Conservation (phyloP, 257 asterid species). For the Salvia rosmarinus region DNA sequence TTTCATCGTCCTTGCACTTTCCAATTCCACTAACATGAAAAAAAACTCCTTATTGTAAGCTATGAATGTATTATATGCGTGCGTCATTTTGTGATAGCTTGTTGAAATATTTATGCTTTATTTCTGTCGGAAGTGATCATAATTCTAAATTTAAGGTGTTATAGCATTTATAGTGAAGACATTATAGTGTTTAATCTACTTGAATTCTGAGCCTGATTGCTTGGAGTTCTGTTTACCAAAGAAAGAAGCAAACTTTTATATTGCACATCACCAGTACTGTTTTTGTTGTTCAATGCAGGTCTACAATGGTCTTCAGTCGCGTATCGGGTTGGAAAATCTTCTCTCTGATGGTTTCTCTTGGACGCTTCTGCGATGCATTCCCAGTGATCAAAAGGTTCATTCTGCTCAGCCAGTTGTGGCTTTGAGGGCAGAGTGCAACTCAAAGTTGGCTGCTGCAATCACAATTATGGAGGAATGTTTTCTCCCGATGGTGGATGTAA, state of each 20-base stretch:
- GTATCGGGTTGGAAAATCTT: constrained; percentile 61
- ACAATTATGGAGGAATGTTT: constrained; percentile 97
- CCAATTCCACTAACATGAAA: background rate
- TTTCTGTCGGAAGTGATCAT: background rate
- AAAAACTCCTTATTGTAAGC: background rate
- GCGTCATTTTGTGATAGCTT: background rate
- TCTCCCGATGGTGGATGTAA: constrained; percentile 93
- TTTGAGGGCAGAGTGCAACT: constrained; percentile 89
- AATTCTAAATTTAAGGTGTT: constrained; percentile 1
- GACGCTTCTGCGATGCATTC: constrained; percentile 85
- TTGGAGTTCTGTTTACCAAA: constrained; percentile 26
- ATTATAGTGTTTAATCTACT: constrained; percentile 12
- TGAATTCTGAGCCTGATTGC: constrained; percentile 23
- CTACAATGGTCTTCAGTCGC: constrained; percentile 72
- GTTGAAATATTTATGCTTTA: background rate
- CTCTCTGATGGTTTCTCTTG: constrained; percentile 75
- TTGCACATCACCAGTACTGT: background rate
- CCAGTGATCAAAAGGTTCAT: constrained; percentile 74
- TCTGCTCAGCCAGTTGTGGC: constrained; percentile 63
- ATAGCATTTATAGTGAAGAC: constrained; percentile 3
- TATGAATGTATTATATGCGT: constrained; percentile 1
- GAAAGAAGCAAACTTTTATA: constrained; percentile 20
- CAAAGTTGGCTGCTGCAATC: constrained; percentile 95
- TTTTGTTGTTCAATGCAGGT: constrained; percentile 54
- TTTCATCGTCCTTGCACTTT: constrained; percentile 3